phyloP scores from a whole-genome alignment of 139 green algal species.

The Auxenochlorella protothecoides region DNA sequence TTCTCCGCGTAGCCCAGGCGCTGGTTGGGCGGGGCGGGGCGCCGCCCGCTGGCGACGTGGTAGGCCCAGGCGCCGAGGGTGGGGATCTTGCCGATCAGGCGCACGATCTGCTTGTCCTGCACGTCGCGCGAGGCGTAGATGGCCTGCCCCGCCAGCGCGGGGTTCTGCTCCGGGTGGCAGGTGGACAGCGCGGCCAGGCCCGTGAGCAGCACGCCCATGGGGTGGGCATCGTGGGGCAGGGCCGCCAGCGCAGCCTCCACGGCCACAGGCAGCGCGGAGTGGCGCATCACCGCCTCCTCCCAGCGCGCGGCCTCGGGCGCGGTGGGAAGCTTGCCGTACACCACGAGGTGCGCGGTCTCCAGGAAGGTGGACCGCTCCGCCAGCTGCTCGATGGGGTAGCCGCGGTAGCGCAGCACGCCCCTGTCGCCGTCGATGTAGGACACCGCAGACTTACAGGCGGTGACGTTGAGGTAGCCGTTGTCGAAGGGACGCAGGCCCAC shows the following conservation, averaged over 20 bases:
- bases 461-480: conserved; percentile 92
- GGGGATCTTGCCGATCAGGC: conserved; percentile 80
- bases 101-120: conserved; percentile 95
- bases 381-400: conserved; percentile 93
- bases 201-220: conserved; percentile 83
- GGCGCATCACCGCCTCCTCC: conserved; percentile 70
- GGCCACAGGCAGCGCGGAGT: conserved; percentile 65
- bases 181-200: conserved; percentile 69
- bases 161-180: conserved; percentile 88
- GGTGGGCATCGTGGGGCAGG: conserved; percentile 88
- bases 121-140: conserved; percentile 82
- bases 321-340: conserved; percentile 80
- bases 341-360: conserved; percentile 70
- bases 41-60: conserved; percentile 79
- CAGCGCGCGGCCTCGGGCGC: conserved; percentile 42
- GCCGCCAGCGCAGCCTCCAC: conserved; percentile 60
- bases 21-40: conserved; percentile 63
- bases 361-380: conserved; percentile 74
- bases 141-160: conserved; percentile 75
- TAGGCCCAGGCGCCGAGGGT: conserved; percentile 87
- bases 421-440: conserved; percentile 95
- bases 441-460: conserved; percentile 75
- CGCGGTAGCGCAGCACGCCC: conserved; percentile 90
- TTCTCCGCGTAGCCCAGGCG: conserved; percentile 79
- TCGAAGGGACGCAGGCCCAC: conserved; percentile 78